Evolutionary conservation across 1,284 basidiomycete genomes (phyloP), one percentile per base, ranked within the genome.

Genomic region (Ceratobasidium sp.): DNA sequence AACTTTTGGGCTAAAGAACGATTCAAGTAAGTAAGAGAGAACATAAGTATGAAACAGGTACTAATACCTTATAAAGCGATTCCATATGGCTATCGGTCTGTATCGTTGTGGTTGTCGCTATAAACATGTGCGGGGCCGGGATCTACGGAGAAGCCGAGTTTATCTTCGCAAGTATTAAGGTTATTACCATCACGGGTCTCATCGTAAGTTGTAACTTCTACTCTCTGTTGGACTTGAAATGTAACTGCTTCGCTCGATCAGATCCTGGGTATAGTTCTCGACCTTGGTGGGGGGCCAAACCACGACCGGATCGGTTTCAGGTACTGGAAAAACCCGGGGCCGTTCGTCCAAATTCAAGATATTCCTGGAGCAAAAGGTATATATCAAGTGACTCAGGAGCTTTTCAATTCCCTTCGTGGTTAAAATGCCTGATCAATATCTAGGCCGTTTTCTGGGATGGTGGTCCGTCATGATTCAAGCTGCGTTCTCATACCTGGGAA

Each of bases 281-380:
- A 83, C 76, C 78, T 80, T 33, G 82, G 82, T 27, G 83, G 80
- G 22, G 81, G 81, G 1, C 81, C 83, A 11, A 59, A 51, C 29
- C 73, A 47, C 7, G 75, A 74, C 24, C 77, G 71, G 50, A 79
- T 88, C 69, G 91, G 91, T 2, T 92, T 93, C 84, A 83, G 89
- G 15, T 89, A 89, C 80, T 93, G 91, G 91, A 33, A 44, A n/a
- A 41, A 92, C 77, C 92, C 92, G 0, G 93, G 92, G 2, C 89
- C 91, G 0, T 93, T 94, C 79, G 86, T 82, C 54, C 66, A 71
- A 45, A 45, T 71, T n/a, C n/a, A n/a, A n/a, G n/a, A n/a, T n/a
- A n/a, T n/a, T n/a, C n/a, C n/a, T n/a, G n/a, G n/a, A n/a, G n/a
- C n/a, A n/a, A n/a, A n/a, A n/a, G n/a, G n/a, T n/a, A n/a, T n/a